phyloP scores from a whole-genome alignment of 2,329 filamentous ascomycete genomes.

The Rhinocladiella similis region DNA sequence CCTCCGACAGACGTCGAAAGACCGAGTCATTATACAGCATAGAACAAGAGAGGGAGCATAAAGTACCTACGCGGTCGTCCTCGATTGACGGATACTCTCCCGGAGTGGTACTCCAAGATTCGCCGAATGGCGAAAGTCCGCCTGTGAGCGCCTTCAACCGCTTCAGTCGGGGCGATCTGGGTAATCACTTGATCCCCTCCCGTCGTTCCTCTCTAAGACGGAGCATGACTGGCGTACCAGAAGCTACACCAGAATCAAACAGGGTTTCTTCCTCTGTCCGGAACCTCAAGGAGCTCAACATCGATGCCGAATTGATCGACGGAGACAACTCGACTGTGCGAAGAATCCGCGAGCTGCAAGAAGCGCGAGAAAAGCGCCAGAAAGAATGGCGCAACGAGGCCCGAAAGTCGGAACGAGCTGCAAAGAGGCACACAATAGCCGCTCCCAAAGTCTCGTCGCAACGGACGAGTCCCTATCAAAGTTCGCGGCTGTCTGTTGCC shows the following conservation, averaged over 20 bases:
- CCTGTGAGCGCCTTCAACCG: constrained; percentile 15
- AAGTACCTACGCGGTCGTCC: constrained; percentile 10
- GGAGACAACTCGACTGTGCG: constrained; percentile 59
- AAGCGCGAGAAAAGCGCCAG: constrained; percentile 52
- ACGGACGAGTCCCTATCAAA: constrained; percentile 22
- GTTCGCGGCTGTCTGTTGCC: constrained; percentile 27
- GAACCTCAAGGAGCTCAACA: constrained; percentile 41
- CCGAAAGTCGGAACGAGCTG: constrained; percentile 24
- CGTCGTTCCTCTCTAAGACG: constrained; percentile 51
- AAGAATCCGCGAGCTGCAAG: constrained; percentile 58
- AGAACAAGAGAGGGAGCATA: constrained; percentile 21
- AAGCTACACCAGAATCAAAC: constrained; percentile 57
- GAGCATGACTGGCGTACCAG: constrained; percentile 61
- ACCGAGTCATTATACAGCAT: constrained; percentile 21
- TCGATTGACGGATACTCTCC: constrained; percentile 18
- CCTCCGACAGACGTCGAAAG: constrained; percentile 20
- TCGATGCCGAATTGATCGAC: constrained; percentile 41
- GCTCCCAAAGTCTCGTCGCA: constrained; percentile 21
- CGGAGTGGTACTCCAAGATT: constrained; percentile 2
- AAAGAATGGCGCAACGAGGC: constrained; percentile 31
- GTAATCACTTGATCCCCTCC: constrained; percentile 47
- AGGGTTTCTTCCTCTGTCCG: constrained; percentile 49
- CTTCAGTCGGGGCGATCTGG: constrained; percentile 22
- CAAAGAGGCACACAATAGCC: constrained; percentile 24
- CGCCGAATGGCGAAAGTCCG: constrained; percentile 9